phyloP scores from a whole-genome alignment of 148 eudicot species.

The Gaultheria prostrata region DNA sequence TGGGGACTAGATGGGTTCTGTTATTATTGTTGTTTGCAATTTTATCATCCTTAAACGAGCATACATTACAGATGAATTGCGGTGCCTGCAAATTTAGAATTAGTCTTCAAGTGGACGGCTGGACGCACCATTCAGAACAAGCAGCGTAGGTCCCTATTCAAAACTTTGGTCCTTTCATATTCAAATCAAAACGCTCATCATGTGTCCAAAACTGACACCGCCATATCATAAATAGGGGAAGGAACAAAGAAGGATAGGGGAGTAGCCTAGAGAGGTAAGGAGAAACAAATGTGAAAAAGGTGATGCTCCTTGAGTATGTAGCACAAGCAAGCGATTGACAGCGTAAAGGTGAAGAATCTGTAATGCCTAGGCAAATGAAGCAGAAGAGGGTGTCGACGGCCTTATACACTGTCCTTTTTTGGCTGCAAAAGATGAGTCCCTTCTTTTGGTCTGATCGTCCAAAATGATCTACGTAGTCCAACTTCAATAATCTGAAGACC shows the following conservation, averaged over 20 bases:
- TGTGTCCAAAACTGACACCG: background rate
- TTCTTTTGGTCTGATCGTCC: background rate
- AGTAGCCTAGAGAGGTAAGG: background rate
- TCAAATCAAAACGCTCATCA: background rate
- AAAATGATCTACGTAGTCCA: background rate
- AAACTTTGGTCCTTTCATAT: background rate
- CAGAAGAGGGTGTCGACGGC: background rate
- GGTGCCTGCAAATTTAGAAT: background rate
- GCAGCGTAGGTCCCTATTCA: background rate
- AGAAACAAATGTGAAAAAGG: background rate
- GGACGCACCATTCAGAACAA: background rate
- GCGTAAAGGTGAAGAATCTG: background rate
- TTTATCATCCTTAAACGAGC: background rate
- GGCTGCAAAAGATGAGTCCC: background rate
- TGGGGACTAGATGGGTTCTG: too few relatives aligned
- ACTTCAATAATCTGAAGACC: background rate
- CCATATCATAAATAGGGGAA: constrained; percentile 2
- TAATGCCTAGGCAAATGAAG: background rate
- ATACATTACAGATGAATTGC: background rate
- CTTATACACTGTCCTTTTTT: background rate
- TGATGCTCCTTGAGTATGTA: background rate
- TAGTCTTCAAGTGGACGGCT: background rate
- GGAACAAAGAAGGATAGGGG: background rate
- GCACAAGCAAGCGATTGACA: background rate
- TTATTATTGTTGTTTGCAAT: too few relatives aligned